These are phyloP conservation scores for Hymenoscyphus scutula DNA, from an alignment of 2,329 filamentous ascomycete genomes.

Conservation along the genomic window DNA sequence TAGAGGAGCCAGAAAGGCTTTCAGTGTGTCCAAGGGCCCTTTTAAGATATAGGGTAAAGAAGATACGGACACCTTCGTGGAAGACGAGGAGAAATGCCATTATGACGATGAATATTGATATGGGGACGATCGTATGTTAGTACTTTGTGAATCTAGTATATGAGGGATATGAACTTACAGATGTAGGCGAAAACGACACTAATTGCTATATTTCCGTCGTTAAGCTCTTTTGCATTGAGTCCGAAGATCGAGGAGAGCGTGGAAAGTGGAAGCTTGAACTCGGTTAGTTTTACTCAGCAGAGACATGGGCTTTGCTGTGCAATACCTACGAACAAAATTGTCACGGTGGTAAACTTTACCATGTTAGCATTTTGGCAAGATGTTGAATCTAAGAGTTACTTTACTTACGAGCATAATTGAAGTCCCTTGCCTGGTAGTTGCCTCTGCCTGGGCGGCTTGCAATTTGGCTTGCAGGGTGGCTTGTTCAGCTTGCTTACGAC, in stretches of 20 bases:
- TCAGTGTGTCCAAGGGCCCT: not conserved
- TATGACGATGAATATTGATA: constrained; percentile 3
- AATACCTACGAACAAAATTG: not conserved
- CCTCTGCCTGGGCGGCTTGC: not conserved
- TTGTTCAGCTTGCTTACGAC: not conserved
- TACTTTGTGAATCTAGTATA: no score
- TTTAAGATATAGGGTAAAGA: not conserved
- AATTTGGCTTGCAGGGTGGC: not conserved
- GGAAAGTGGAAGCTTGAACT: not conserved
- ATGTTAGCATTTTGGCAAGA: not conserved
- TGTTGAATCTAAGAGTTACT: not conserved
- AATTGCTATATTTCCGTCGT: not conserved
- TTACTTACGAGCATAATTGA: constrained; percentile 6
- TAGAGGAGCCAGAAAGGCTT: not conserved
- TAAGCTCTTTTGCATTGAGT: not conserved
- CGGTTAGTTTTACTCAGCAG: no score
- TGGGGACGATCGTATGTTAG: not conserved
- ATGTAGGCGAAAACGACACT: not conserved
- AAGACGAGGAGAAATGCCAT: constrained; percentile 3
- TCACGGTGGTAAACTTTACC: constrained; percentile 1
- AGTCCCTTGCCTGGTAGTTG: not conserved
- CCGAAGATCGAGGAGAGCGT: not conserved
- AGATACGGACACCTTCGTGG: constrained; percentile 2
- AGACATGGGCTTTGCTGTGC: no score
- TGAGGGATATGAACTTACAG: no score